These are phyloP conservation scores for Melocanna baccifera DNA, from an alignment of 176 grass and related monocot genomes.

Conservation along the genomic window DNA sequence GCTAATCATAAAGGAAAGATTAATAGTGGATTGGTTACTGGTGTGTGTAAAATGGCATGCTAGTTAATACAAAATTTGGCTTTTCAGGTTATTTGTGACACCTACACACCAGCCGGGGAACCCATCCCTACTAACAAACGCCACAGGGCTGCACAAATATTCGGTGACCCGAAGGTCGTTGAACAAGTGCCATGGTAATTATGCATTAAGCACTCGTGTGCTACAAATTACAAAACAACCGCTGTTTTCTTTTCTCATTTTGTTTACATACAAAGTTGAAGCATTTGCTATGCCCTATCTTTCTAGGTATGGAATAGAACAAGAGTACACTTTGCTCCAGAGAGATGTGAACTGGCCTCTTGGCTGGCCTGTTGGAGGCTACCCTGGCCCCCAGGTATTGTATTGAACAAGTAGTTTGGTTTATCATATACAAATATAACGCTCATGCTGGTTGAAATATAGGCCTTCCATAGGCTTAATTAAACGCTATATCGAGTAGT, in stretches of 20 bases:
- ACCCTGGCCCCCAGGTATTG: constrained; percentile 93
- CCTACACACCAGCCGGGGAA: constrained; percentile 68
- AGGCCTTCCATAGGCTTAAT: background rate
- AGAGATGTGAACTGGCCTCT: constrained; percentile 92
- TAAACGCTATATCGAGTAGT: background rate
- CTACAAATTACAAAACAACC: background rate
- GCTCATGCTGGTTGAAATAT: background rate
- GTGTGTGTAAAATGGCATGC: background rate
- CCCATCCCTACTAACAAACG: constrained; percentile 86
- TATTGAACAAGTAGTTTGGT: background rate
- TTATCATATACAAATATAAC: background rate
- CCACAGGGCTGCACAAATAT: constrained; percentile 64
- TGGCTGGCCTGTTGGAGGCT: constrained; percentile 97
- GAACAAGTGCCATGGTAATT: constrained; percentile 84
- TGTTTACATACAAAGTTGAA: background rate
- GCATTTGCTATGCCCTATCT: background rate
- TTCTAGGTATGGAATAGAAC: constrained; percentile 92
- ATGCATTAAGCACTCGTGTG: background rate
- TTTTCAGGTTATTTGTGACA: constrained; percentile 73
- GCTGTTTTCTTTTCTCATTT: background rate
- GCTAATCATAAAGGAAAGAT: background rate
- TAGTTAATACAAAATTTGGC: background rate
- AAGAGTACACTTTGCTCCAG: constrained; percentile 96
- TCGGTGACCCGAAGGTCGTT: constrained; percentile 73
- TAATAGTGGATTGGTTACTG: background rate